Base-by-base conservation (phyloP, 306 rosid genomes). In the Arachis stenosperma region DNA sequence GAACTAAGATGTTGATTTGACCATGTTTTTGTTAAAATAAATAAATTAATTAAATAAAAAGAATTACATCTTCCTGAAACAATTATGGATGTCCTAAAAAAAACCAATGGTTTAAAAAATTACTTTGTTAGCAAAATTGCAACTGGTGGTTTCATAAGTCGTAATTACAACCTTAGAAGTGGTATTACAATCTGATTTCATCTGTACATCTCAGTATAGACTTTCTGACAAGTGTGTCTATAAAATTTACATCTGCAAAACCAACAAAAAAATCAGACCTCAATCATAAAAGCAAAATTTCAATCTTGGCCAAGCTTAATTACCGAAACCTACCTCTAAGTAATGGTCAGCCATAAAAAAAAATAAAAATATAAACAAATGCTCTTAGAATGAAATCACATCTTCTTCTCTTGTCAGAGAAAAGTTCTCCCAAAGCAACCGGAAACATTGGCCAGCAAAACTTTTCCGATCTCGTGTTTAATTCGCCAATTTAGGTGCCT, bases 191-290 rank as follows among this genome's bases (percentile, higher is more conserved):
- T 65, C 14, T 65, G 60, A 74, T 58, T 61, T 83, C 69, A 59
- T 43, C 81, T 83, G 65, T 79, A 79, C 86, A 75, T 66, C 81
- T 79, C 73, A 57, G 65, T 52, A 69, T 71, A 46, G 57, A 68
- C 61, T 42, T 55, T 22, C 22, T 51, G 17, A 8, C 2, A 40
- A 47, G 63, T 76, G 64, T 63, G 64, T 63, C 74, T 14, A 65
- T 44, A 64, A 55, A 63, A 77, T 80, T 74, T 74, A 81, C 87
- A 33, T 51, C 70, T 70, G 9, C 66, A 77, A 73, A 33, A 33
- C 37, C 3, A 33, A 33, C 27, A 22, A 33, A 4, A 80, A 48
- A 76, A 62, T 10, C 40, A 77, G 8, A 64, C 54, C 79, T 61
- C 68, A 11, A 5, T 57, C 70, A 63, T 51, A 48, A 60, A 17